Evolutionary conservation across 2,329 filamentous ascomycete genomes (phyloP).

Genomic region (Sarocladiaceae sp.): DNA sequence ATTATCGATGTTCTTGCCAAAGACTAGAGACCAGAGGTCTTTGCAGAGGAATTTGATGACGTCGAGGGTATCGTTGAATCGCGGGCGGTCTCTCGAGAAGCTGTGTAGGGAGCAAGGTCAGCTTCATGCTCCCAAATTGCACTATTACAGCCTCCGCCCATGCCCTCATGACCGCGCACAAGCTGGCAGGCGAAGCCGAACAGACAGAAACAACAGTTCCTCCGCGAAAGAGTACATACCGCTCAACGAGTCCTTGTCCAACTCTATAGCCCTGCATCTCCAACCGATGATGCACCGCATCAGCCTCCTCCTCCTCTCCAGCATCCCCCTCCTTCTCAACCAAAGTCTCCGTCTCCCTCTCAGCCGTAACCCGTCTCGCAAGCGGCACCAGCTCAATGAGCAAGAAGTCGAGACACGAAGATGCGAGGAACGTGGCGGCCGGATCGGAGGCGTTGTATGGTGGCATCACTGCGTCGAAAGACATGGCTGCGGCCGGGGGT

Average conservation of each 20-base stretch:
- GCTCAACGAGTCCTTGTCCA: conserved; percentile 85
- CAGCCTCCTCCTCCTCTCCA: conserved; percentile 70
- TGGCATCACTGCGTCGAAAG: conserved; percentile 66
- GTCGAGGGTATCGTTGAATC: conserved; percentile 88
- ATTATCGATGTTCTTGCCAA: conserved; percentile 97
- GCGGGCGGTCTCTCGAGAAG: conserved; percentile 77
- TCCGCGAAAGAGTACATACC: conserved; percentile 51
- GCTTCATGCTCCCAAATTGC: neutral
- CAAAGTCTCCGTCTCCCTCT: conserved; percentile 27
- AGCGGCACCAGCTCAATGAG: conserved; percentile 96
- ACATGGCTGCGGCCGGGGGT: conserved; percentile 45
- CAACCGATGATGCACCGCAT: conserved; percentile 79
- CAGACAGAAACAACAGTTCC: no score
- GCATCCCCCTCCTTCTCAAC: neutral
- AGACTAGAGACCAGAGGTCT: conserved; percentile 91
- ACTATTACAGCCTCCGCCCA: no score
- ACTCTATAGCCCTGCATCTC: conserved; percentile 88
- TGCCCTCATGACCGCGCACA: no score
- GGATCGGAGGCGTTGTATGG: conserved; percentile 71
- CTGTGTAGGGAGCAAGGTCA: conserved; percentile 35
- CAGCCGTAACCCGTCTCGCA: conserved; percentile 78
- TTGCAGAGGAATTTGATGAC: conserved; percentile 99
- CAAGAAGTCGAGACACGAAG: conserved; percentile 87
- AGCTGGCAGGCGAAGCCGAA: no score
- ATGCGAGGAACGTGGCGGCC: conserved; percentile 69